phyloP scores from a whole-genome alignment of 2,329 filamentous ascomycete species.

The Cercospora sesami region DNA sequence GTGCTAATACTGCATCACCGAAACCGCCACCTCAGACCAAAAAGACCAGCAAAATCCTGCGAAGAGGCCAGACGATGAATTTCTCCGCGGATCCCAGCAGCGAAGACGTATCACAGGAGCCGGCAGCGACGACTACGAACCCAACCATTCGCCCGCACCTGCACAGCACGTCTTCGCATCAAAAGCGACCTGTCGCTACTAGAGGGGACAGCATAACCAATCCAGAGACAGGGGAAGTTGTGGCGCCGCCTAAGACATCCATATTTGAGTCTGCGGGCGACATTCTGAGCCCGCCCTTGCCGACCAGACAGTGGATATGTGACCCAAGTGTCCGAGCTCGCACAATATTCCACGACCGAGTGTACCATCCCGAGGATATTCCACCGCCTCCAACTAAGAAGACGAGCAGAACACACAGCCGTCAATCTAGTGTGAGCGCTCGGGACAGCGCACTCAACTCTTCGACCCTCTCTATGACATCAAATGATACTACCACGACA shows the following conservation, averaged over 20 bases:
- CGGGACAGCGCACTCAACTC: slow-evolving; percentile 1
- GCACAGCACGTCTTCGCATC: slow-evolving; percentile 15
- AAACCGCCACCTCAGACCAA: slow-evolving; percentile 45
- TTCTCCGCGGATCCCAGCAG: slow-evolving; percentile 40
- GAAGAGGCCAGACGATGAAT: slow-evolving; percentile 71
- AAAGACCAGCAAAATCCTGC: slow-evolving; percentile 40
- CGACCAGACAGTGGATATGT: slow-evolving; percentile 75
- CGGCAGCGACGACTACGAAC: slow-evolving; percentile 31
- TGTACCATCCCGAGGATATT: slow-evolving; percentile 93
- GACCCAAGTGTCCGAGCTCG: slow-evolving; percentile 78
- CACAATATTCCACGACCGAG: slow-evolving; percentile 93
- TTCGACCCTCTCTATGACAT: slow-evolving; percentile 16
- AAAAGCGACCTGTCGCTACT: slow-evolving; percentile 48
- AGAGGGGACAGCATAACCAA: slow-evolving; percentile 55
- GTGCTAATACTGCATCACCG: slow-evolving; percentile 56
- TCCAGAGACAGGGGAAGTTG: slow-evolving; percentile 34
- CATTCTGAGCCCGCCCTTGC: slow-evolving; percentile 84
- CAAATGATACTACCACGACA: slow-evolving; percentile 18
- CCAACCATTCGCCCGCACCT: slow-evolving; percentile 37
- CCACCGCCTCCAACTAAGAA: slow-evolving; percentile 67
- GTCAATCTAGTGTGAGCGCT: not conserved
- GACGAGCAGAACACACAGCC: slow-evolving; percentile 2
- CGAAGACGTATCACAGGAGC: slow-evolving; percentile 26
- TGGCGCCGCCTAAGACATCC: slow-evolving; percentile 80
- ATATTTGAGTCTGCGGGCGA: slow-evolving; percentile 95